Base-by-base conservation (phyloP, 805 yeast species). In the Kodamaea neixiangensis region DNA sequence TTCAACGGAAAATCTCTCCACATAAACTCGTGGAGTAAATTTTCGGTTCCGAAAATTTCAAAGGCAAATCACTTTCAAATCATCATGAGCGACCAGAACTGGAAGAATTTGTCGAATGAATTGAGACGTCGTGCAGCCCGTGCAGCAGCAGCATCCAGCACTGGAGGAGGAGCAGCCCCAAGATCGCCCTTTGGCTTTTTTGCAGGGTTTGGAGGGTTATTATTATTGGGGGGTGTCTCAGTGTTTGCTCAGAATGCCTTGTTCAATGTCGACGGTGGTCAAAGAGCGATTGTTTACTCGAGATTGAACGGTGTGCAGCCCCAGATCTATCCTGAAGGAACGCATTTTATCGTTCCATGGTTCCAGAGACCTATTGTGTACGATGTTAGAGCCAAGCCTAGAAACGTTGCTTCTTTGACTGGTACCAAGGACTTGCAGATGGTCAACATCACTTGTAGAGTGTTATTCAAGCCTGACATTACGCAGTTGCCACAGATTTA, bases 361-460 rank as follows among this genome's bases (percentile, higher is more conserved):
- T 72, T 94, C 49, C 97, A 94, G 71, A 87, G 89, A 46, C 97
- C 99, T 38, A 79, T 91, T 46, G 82, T 91, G 47, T 94, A 87
- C 70, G 98, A 94, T 67, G 96, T 94, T 53, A 83, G 99, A 63
- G 97, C 99, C 44, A 93, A 90, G 68, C 99, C 99, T 53, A 85
- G 97, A 72, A 91, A 91, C 60, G 96, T 94, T 54, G 89, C 97
- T 11, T 89, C 97, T 20, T 80, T 96, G 63, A 94, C 99, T 1
- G 99, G 99, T 58, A 94, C 99, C 18, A 94, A 94, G 75, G 99
- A 94, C 73, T 80, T 94, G 66, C 99, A 94, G 76, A 94, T 94
- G 99, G 99, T 94, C 46, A 94, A 91, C 71, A 93, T 94, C 65
- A 93, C 98, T n/a, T 94, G 99, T 71, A 86, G 99, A 76, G 99